phyloP scores from a whole-genome alignment of 371 early-diverging fungal species.

The Chytridium lagenaria region DNA sequence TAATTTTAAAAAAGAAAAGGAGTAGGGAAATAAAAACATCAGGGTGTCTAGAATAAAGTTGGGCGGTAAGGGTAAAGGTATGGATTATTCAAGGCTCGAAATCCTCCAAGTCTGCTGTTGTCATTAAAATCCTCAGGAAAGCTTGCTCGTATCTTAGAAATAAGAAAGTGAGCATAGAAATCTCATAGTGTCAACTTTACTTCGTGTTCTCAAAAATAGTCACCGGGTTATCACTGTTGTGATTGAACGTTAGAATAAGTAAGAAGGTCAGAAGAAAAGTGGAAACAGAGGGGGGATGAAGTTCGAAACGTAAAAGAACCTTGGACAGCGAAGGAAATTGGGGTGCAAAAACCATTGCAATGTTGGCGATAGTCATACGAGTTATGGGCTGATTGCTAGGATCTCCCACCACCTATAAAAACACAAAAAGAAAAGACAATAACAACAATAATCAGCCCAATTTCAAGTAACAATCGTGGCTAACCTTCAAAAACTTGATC shows the following conservation, averaged over 20 bases:
- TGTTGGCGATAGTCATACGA: conserved; percentile 85
- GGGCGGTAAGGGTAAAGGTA: too few relatives aligned
- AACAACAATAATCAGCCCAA: not conserved
- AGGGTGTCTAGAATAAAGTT: too few relatives aligned
- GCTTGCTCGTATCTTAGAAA: conserved; percentile 52
- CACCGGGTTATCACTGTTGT: conserved; percentile 69
- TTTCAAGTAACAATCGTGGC: not conserved
- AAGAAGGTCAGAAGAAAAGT: too few relatives aligned
- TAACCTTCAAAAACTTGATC: conserved; percentile 79
- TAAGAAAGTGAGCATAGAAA: not conserved
- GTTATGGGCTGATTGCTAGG: conserved; percentile 72
- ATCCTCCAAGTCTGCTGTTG: conserved; percentile 3
- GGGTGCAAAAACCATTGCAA: conserved; percentile 98
- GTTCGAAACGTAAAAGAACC: not conserved
- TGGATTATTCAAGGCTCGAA: too few relatives aligned
- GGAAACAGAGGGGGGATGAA: too few relatives aligned
- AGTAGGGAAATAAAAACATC: too few relatives aligned
- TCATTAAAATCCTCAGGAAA: conserved; percentile 46
- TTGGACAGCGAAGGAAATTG: conserved; percentile 88
- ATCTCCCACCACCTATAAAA: conserved; percentile 77
- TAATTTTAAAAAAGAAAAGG: too few relatives aligned
- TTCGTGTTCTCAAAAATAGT: conserved; percentile 84
- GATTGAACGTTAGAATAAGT: too few relatives aligned
- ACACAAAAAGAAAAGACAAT: not conserved
- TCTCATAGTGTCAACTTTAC: conserved; percentile 56